Percentiles rank a stretch among this genome's conserved stretches.
These are phyloP conservation scores for Dactylella cylindrospora DNA, from an alignment of 2,329 filamentous ascomycete species.

Conservation along the genomic window DNA sequence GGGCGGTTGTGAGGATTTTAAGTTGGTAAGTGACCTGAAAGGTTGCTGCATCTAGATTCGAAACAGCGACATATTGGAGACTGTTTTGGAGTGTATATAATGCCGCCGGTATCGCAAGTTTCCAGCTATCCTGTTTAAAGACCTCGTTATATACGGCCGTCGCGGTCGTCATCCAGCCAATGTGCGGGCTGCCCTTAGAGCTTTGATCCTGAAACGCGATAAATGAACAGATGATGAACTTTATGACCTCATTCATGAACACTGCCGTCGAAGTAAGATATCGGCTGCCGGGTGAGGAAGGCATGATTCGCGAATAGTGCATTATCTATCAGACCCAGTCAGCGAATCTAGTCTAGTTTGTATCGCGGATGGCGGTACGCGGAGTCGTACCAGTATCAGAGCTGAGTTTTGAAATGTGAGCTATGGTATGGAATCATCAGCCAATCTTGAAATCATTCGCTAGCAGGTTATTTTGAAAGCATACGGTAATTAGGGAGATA, in stretches of 20 bases:
- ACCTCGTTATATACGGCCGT: slow-evolving; percentile 76
- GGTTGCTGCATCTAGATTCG: slow-evolving; percentile 86
- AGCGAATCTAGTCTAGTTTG: neutral
- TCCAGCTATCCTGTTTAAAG: slow-evolving; percentile 91
- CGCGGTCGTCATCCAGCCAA: slow-evolving; percentile 76
- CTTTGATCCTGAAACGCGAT: slow-evolving; percentile 75
- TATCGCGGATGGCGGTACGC: neutral
- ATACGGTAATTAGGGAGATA: slow-evolving; percentile 66
- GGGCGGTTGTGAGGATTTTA: slow-evolving; percentile 86
- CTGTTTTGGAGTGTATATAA: slow-evolving; percentile 91
- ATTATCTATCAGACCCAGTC: slow-evolving; percentile 64
- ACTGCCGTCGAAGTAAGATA: slow-evolving; percentile 94
- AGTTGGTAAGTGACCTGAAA: slow-evolving; percentile 94
- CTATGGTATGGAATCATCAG: slow-evolving; percentile 54
- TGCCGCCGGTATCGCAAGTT: slow-evolving; percentile 81
- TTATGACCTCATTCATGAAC: slow-evolving; percentile 88
- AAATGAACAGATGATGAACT: slow-evolving; percentile 80
- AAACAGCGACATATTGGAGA: slow-evolving; percentile 88
- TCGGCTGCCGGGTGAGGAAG: slow-evolving; percentile 65
- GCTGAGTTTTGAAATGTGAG: slow-evolving; percentile 78
- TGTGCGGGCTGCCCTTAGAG: slow-evolving; percentile 57
- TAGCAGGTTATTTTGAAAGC: too few relatives aligned
- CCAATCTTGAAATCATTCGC: too few relatives aligned
- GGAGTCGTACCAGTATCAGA: slow-evolving; percentile 64
- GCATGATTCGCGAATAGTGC: slow-evolving; percentile 94